phyloP scores from a whole-genome alignment of 202 grass and related monocot genomes.

The Musa balbisiana region DNA sequence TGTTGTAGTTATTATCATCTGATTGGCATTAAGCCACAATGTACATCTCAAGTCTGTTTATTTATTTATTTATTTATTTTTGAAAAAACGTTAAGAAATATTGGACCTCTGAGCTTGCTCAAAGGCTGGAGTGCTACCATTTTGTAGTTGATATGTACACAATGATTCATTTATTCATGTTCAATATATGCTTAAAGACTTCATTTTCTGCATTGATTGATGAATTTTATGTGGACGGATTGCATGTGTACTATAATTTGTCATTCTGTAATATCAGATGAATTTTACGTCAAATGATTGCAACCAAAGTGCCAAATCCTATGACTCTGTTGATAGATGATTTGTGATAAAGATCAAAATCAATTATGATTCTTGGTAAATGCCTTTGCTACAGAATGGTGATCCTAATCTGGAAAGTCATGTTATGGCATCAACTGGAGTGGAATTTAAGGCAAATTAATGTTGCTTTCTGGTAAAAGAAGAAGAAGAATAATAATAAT shows the following conservation, averaged over 20 bases:
- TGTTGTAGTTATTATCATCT: neutral
- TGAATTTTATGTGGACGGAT: neutral
- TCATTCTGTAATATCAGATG: neutral
- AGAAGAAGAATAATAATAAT: no score
- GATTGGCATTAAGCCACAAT: neutral
- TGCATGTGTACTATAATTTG: no score
- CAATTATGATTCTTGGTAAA: no score
- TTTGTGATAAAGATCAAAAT: no score
- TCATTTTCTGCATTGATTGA: neutral
- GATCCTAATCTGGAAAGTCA: no score
- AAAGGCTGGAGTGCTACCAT: neutral
- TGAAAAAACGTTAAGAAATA: neutral
- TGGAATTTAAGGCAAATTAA: no score
- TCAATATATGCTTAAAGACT: neutral
- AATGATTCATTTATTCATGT: slow-evolving; percentile 3
- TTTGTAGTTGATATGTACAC: neutral
- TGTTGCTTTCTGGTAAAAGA: no score
- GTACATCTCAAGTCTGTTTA: neutral
- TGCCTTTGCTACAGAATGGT: no score
- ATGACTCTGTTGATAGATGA: no score
- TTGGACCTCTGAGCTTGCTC: neutral
- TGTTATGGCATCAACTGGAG: no score
- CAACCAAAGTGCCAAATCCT: no score
- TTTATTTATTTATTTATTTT: neutral
- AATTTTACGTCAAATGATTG: neutral